Evolutionary conservation across 2,329 filamentous ascomycete species (phyloP).

Genomic region (Fusarium pseudoanthophilum): DNA sequence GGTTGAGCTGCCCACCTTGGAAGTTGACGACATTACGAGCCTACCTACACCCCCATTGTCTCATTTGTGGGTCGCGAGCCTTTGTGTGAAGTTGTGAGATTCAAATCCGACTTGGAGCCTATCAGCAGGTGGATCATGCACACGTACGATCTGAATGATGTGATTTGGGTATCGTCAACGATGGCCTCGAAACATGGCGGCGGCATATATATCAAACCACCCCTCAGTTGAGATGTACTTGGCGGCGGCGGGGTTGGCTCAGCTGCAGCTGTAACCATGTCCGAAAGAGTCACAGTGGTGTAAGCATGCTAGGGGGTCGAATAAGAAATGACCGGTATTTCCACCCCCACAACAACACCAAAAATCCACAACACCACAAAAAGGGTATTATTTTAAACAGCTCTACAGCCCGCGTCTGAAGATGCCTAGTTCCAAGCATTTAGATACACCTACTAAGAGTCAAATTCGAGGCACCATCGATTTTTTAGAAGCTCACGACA

Average conservation of each 20-base stretch:
- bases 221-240: slow-evolving; percentile 35
- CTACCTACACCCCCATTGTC: slow-evolving; percentile 29
- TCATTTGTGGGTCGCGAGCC: slow-evolving; percentile 30
- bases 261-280: slow-evolving; percentile 23
- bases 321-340: too few species aligned
- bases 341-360: too few species aligned
- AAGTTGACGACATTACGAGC: slow-evolving; percentile 30
- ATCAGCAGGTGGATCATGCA: slow-evolving; percentile 39
- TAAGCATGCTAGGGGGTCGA: not conserved
- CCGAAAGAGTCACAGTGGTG: slow-evolving; percentile 38
- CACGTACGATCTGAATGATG: slow-evolving; percentile 41
- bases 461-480: too few species aligned
- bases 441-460: too few species aligned
- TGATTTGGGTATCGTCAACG: slow-evolving; percentile 41
- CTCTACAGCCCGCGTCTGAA: too few species aligned
- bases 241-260: slow-evolving; percentile 31
- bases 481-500: too few species aligned
- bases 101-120: slow-evolving; percentile 30
- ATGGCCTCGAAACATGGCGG: slow-evolving; percentile 42
- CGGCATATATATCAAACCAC: slow-evolving; percentile 37
- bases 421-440: too few species aligned
- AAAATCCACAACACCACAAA: too few species aligned
- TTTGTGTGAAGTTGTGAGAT: slow-evolving; percentile 15
- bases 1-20: slow-evolving; percentile 30
- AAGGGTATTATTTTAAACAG: too few species aligned